Evolutionary conservation across 495 filamentous ascomycete genomes (phyloP).

Genomic region (Corynascus novoguineensis): DNA sequence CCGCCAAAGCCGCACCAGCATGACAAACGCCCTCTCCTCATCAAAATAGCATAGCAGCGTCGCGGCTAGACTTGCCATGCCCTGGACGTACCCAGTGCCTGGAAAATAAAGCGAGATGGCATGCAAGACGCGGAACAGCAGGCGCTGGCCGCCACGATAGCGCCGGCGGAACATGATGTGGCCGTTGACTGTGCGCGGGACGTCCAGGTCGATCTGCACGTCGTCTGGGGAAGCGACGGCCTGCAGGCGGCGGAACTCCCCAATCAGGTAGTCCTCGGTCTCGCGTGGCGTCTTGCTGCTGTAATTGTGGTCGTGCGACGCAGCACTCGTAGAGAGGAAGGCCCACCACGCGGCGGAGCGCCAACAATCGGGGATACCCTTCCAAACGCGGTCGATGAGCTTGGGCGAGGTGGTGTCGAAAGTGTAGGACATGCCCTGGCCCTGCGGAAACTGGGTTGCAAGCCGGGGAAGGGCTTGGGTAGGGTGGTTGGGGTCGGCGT

Average conservation of each 20-base stretch:
- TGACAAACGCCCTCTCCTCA: constrained; percentile 88
- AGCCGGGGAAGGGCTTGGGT: not conserved
- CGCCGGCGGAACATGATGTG: constrained; percentile 97
- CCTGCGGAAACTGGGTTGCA: constrained; percentile 34
- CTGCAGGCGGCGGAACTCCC: constrained; percentile 62
- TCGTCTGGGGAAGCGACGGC: constrained; percentile 77
- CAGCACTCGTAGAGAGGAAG: constrained; percentile 82
- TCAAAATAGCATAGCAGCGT: constrained; percentile 96
- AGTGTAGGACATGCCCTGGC: constrained; percentile 83
- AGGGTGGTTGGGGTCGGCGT: not conserved
- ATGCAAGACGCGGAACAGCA: constrained; percentile 90
- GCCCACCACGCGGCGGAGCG: constrained; percentile 89
- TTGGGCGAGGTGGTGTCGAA: constrained; percentile 84
- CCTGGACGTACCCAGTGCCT: constrained; percentile 92
- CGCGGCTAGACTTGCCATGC: constrained; percentile 91
- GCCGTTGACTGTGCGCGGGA: constrained; percentile 88
- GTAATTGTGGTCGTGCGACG: constrained; percentile 27
- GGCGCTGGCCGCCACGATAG: constrained; percentile 84
- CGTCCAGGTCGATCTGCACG: constrained; percentile 95
- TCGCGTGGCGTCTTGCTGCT: constrained; percentile 20
- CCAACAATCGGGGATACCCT: constrained; percentile 97
- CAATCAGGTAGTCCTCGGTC: constrained; percentile 65
- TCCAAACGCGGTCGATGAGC: constrained; percentile 88
- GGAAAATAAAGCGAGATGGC: constrained; percentile 85
- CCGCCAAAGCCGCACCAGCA: constrained; percentile 89